Base-by-base conservation (phyloP, 73 alveolate genomes). In the Effrenium voratum region DNA sequence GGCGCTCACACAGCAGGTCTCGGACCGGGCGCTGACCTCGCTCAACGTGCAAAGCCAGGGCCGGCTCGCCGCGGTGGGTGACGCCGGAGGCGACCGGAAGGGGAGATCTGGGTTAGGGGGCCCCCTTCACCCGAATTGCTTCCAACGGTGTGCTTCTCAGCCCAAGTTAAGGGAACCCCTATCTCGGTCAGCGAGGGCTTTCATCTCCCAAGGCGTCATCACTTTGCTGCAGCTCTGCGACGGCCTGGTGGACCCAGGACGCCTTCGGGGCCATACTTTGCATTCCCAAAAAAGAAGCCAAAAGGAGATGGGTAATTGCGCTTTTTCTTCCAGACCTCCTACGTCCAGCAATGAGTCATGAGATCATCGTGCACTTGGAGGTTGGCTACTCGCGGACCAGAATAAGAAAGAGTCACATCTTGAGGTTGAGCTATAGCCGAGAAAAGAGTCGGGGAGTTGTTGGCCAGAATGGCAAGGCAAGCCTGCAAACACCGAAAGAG, bases 171-270 rank as follows among this genome's bases (percentile, higher is more conserved):
- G 40, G 77, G 12, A 8, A 63, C 40, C 36, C 5, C 77, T 5
- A 63, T 10, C 77, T 5, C 12, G 22, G 8, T 26, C n/a, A 13
- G 43, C 79, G 41, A 13, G 8, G 43, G 79, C 44, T 40, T 24
- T 16, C 40, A 16, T 66, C 59, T 34, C 34, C 73, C 44, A 40
- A 81, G 97, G 97, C 57, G 97, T 90, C 87, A 90, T 90, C 99
- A 99, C 99, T 49, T 80, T 99, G 99, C 99, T 99, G 99, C 96
- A 92, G 68, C 99, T 99, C 47, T 99, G 99, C 94, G 95, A 94
- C 49, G 92, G 99, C n/a, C 99, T 99, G 57, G 99, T 99, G 36
- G 99, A 99, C 49, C 99, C 97, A 57, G 97, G 97, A 19, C 76
- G 24, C 24, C 26, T 52, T 52, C 63, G 8, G 63, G 63, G 63